A percentile compares a stretch with the other conserved stretches of the same genome.
These are phyloP conservation scores for Platismatia glauca DNA, from an alignment of 495 filamentous ascomycete species.

Conservation along the genomic window DNA sequence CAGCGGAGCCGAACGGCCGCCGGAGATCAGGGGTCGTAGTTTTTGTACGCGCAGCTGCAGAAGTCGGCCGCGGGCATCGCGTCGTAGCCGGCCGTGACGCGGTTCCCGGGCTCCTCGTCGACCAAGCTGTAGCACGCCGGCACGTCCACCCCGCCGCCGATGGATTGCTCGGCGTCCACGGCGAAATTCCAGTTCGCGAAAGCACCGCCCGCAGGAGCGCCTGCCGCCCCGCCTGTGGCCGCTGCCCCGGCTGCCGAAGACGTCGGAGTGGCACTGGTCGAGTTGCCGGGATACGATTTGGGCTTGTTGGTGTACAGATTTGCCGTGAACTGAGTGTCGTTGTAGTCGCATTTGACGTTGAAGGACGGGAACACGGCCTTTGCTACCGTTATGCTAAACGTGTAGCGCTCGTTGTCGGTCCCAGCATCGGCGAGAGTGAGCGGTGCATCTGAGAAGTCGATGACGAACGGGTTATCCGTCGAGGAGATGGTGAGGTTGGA, in stretches of 20 bases:
- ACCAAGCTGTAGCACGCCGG: conserved; percentile 34
- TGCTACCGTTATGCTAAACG: conserved; percentile 36
- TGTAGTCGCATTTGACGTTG: conserved; percentile 43
- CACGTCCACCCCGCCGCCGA: conserved; percentile 31
- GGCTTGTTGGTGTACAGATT: conserved; percentile 45
- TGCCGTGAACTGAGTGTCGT: conserved; percentile 38
- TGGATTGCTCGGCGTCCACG: conserved; percentile 37
- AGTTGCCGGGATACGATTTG: conserved; percentile 30
- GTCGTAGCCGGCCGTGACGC: conserved; percentile 16
- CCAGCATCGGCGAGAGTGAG: conserved; percentile 32
- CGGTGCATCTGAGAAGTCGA: conserved; percentile 34
- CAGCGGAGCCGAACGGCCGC: background rate
- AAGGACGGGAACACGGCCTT: conserved; percentile 37
- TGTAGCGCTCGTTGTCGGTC: conserved; percentile 37
- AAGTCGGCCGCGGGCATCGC: conserved; percentile 11
- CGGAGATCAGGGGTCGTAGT: conserved; percentile 13
- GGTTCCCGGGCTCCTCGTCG: conserved; percentile 7
- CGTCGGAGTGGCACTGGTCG: background rate
- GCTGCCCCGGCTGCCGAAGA: conserved; percentile 14
- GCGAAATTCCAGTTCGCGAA: conserved; percentile 39
- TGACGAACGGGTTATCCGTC: conserved; percentile 40
- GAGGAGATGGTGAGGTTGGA: conserved; percentile 33
- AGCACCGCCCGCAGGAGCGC: conserved; percentile 16
- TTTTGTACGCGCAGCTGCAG: conserved; percentile 25
- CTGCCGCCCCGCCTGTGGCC: conserved; percentile 20